A percentile compares a stretch with the other conserved stretches of the same genome.
These are phyloP conservation scores for Solanum pennellii DNA, from an alignment of 257 asterid genomes.

Conservation along the genomic window DNA sequence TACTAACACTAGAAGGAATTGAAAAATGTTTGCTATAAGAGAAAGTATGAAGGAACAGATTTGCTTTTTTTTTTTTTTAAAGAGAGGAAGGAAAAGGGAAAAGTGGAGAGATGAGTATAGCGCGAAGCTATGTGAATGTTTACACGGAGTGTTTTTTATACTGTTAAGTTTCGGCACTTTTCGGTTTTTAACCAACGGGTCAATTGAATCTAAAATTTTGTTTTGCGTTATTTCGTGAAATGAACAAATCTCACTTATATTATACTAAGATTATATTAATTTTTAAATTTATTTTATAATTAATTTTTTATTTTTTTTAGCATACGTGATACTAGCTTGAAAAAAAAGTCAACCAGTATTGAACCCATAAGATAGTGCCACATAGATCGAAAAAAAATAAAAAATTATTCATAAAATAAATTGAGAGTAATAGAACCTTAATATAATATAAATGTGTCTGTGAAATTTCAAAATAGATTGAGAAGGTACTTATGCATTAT, in stretches of 20 bases:
- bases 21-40: not conserved
- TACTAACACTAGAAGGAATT: not conserved
- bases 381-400: fast-evolving
- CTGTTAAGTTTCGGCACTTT: not conserved
- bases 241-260: too few relatives aligned
- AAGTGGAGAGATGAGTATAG: not conserved
- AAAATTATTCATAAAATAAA: too few relatives aligned
- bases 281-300: too few relatives aligned
- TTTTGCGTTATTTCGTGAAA: not conserved
- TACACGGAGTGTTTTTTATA: not conserved
- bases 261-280: too few relatives aligned
- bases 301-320: not conserved
- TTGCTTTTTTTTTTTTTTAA: not conserved
- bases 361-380: fast-evolving
- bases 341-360: too few relatives aligned
- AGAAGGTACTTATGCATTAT: too few relatives aligned
- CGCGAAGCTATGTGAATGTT: not conserved
- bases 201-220: not conserved
- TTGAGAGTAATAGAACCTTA: fast-evolving
- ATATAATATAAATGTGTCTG: fast-evolving
- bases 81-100: not conserved
- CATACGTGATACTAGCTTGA: too few relatives aligned
- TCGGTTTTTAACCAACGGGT: not conserved
- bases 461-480: too few relatives aligned
- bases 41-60: not conserved